Evolutionary conservation across 164 flowering plant species (phyloP).

Genomic region (Vitis vinifera): DNA sequence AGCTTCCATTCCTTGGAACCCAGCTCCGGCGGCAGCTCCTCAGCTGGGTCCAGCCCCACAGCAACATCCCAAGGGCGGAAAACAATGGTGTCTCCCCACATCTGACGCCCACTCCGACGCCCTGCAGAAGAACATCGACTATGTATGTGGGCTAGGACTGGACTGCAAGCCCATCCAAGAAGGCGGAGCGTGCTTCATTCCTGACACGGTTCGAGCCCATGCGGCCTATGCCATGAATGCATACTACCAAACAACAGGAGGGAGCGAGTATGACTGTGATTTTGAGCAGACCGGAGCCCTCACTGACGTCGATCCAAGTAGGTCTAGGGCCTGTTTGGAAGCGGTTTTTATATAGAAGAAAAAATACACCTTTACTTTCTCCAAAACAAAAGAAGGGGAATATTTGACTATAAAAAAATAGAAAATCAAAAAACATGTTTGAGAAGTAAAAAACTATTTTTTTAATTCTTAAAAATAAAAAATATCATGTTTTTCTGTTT

Average conservation of each 20-base stretch:
- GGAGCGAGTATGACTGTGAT: constrained; percentile 47
- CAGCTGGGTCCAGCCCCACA: constrained; percentile 12
- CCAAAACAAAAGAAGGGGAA: no score
- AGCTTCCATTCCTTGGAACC: constrained; percentile 33
- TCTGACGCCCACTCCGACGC: constrained; percentile 28
- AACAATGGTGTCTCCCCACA: constrained; percentile 62
- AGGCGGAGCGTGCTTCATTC: constrained; percentile 54
- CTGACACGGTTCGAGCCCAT: constrained; percentile 57
- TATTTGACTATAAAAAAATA: no score
- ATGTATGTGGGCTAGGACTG: constrained; percentile 61
- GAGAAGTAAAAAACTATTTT: neutral
- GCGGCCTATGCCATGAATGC: constrained; percentile 75
- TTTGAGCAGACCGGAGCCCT: constrained; percentile 50
- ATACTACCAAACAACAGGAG: constrained; percentile 55
- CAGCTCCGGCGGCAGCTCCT: constrained; percentile 32
- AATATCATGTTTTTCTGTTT: no score
- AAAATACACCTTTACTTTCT: no score
- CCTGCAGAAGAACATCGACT: constrained; percentile 64
- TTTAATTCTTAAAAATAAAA: neutral
- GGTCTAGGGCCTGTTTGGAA: neutral
- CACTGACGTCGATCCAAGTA: constrained; percentile 60
- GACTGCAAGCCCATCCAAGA: constrained; percentile 53
- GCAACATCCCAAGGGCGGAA: constrained; percentile 6
- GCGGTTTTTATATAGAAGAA: no score
- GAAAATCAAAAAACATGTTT: no score